Evolutionary conservation across 2,329 filamentous ascomycete genomes (phyloP).

Genomic region (Cucurbitaria berberidis): DNA sequence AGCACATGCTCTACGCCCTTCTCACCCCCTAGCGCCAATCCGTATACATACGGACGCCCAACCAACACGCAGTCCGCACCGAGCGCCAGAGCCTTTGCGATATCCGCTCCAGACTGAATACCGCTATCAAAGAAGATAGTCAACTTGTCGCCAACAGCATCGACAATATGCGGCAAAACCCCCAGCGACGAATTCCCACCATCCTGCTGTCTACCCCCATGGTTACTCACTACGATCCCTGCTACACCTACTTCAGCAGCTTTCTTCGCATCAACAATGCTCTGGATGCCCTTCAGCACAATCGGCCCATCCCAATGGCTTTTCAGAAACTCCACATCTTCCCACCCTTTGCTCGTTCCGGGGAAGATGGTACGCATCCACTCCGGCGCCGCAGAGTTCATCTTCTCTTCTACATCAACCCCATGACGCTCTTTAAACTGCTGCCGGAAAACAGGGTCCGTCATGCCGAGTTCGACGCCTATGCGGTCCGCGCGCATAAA

Average conservation of each 20-base stretch:
- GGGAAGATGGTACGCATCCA: constrained; percentile 44
- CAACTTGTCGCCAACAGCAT: constrained; percentile 43
- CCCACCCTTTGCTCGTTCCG: constrained; percentile 64
- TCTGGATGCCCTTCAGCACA: constrained; percentile 65
- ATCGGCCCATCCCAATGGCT: constrained; percentile 69
- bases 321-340: constrained; percentile 64
- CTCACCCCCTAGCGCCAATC: constrained; percentile 61
- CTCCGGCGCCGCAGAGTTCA: constrained; percentile 25
- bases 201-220: constrained; percentile 61
- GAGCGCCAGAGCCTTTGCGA: constrained; percentile 59
- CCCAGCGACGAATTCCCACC: constrained; percentile 59
- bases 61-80: constrained; percentile 49
- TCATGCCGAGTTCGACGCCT: constrained; percentile 68
- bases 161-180: constrained; percentile 65
- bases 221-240: constrained; percentile 60
- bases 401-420: constrained; percentile 50
- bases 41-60: constrained; percentile 60
- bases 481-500: constrained; percentile 42
- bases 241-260: constrained; percentile 54
- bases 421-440: constrained; percentile 59
- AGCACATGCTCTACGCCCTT: constrained; percentile 57
- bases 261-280: constrained; percentile 55
- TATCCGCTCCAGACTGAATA: constrained; percentile 57
- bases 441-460: constrained; percentile 68
- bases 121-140: constrained; percentile 59